These are phyloP conservation scores for Tephrocybe rancida DNA, from an alignment of 768 basidiomycete species.

Conservation along the genomic window DNA sequence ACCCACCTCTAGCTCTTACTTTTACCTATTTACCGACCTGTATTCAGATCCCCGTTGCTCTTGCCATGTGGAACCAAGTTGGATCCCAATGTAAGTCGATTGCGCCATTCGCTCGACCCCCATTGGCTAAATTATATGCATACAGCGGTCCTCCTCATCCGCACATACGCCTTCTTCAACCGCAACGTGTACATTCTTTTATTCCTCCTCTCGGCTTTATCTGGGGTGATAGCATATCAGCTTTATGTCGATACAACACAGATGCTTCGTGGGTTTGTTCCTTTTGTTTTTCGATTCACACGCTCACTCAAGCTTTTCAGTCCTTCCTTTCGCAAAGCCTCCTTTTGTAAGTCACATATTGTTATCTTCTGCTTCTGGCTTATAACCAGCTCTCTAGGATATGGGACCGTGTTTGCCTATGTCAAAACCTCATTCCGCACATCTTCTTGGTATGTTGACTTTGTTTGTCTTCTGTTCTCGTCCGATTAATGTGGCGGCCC, in stretches of 20 bases:
- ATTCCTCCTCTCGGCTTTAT: slow-evolving; percentile 64
- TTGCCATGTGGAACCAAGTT: slow-evolving; percentile 89
- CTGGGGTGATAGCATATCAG: slow-evolving; percentile 79
- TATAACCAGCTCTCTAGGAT: slow-evolving; percentile 29
- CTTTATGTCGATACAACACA: slow-evolving; percentile 78
- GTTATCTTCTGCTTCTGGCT: neutral
- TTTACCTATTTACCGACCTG: neutral
- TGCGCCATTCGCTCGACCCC: slow-evolving; percentile 3
- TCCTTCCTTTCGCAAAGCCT: slow-evolving; percentile 66
- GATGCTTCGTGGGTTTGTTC: slow-evolving; percentile 62
- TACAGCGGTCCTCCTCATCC: slow-evolving; percentile 76
- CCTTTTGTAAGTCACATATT: slow-evolving; percentile 46
- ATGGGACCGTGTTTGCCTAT: slow-evolving; percentile 77
- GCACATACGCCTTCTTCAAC: slow-evolving; percentile 87
- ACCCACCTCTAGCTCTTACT: neutral
- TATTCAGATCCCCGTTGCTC: slow-evolving; percentile 71
- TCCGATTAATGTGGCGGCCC: neutral
- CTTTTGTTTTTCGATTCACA: neutral
- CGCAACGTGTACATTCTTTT: slow-evolving; percentile 69
- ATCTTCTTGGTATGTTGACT: slow-evolving; percentile 65
- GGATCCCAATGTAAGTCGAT: slow-evolving; percentile 66
- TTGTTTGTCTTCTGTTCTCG: slow-evolving; percentile 1
- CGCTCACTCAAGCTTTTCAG: slow-evolving; percentile 32
- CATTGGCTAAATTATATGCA: slow-evolving; percentile 16
- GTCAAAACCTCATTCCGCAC: slow-evolving; percentile 83